Conservation (phyloP, 257 asterid species). For the Fraxinus americana region DNA sequence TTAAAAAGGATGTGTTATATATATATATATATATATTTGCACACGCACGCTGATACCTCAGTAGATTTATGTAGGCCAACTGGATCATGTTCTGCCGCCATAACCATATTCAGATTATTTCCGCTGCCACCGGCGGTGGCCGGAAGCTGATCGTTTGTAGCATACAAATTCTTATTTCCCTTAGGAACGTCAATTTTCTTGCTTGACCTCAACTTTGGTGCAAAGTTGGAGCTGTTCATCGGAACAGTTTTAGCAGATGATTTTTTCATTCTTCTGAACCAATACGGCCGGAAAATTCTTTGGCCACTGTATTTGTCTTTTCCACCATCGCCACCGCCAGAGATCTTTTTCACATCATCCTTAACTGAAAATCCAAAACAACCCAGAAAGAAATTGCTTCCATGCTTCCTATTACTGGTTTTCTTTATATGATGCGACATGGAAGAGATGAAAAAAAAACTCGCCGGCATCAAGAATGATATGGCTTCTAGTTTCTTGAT, state of each 20-base stretch:
- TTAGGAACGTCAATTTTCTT: not conserved
- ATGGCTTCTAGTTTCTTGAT: constrained; percentile 13
- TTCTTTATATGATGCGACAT: constrained; percentile 7
- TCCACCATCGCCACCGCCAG: not conserved
- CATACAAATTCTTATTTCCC: not conserved
- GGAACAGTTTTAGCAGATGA: constrained; percentile 6
- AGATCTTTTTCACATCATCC: not conserved
- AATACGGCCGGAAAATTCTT: not conserved
- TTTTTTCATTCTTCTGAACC: not conserved
- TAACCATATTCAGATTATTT: not conserved
- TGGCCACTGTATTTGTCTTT: not conserved
- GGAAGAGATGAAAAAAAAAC: not conserved
- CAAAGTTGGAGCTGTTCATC: not conserved
- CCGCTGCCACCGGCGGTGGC: not conserved
- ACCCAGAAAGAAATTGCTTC: constrained; percentile 15
- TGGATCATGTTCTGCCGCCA: not conserved
- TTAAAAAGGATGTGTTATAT: too few species aligned
- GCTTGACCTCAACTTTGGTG: constrained; percentile 1
- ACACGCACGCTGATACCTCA: not conserved
- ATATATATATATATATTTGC: too few species aligned
- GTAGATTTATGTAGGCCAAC: not conserved
- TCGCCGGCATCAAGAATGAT: constrained; percentile 3
- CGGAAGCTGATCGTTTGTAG: not conserved
- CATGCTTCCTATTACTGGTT: not conserved
- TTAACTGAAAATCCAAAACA: constrained; percentile 23